Base-by-base conservation (phyloP, 1,284 basidiomycete species). In the Leucoagaricus sp. region DNA sequence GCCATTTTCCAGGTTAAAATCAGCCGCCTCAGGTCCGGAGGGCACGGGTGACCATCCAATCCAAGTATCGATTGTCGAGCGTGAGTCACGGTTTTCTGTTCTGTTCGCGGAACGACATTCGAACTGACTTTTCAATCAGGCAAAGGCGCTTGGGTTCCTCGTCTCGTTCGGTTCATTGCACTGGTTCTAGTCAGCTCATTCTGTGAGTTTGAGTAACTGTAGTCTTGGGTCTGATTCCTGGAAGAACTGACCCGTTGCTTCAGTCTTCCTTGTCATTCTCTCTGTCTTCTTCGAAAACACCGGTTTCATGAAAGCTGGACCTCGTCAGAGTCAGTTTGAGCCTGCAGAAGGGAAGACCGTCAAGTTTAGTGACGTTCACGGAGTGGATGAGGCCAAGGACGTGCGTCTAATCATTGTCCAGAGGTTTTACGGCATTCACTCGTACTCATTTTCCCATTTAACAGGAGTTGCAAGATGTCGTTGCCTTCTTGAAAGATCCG, bases 301-400 rank as follows among this genome's bases (percentile, higher is more conserved):
- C 26, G 94, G 94, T 8, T 79, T 96, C 41, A 83, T 96, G 74
- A 96, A 96, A 75, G 87, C 91, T 7, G 93, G 90, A 1, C 88
- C 89, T 34, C 81, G 82, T 29, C 83, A 87, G 61, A 73, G 87
- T 31, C 86, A 93, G 65, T 94, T 91, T 65, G 86, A 93, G 63
- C 87, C 90, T 12, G 73, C 81, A 12, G 81, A 87, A 65, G 89
- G 89, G 38, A 93, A 93, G 65, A 79, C 84, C 0, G 88, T 94
- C 74, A 94, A 86, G 65, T 97, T 97, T 68, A 87, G 83, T 61
- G 96, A 97, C 72, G 94, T 98, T 4, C 93, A 97, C 63, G 95
- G 95, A 45, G 90, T 94, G 38, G 95, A 97, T 68, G 95, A 97
- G 72, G 94, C 91, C 40, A 97, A 97, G 73, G 84, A 87, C 64